Evolutionary conservation across 2,329 filamentous ascomycete genomes (phyloP).

Genomic region (Aureobasidium sp.): DNA sequence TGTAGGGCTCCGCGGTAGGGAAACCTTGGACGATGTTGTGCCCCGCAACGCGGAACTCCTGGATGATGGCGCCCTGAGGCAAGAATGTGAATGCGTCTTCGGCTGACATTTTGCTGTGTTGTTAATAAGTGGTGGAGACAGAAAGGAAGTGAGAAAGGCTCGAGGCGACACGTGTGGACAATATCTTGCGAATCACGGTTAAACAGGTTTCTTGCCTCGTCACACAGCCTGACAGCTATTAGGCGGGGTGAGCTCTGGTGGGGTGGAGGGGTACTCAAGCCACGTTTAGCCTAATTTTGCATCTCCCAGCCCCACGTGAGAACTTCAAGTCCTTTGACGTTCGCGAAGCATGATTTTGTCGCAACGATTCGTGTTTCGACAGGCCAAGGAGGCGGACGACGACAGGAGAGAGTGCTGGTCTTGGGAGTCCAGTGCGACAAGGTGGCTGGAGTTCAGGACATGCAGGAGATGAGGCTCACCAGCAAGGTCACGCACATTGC

Average conservation of each 20-base stretch:
- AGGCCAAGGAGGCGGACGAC: neutral
- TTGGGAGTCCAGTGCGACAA: neutral
- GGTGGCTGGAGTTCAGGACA: neutral
- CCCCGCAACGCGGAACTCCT: slow-evolving; percentile 68
- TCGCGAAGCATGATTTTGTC: neutral
- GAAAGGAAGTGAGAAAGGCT: neutral
- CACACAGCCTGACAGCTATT: neutral
- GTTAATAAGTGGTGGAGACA: neutral
- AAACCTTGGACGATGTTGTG: slow-evolving; percentile 87
- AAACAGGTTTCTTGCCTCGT: slow-evolving; percentile 1
- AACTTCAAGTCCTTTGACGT: neutral
- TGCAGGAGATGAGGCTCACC: neutral
- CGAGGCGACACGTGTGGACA: neutral
- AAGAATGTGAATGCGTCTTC: slow-evolving; percentile 52
- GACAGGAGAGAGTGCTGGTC: neutral
- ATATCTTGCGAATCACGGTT: slow-evolving; percentile 6
- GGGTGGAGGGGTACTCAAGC: slow-evolving; percentile 2
- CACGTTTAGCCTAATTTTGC: slow-evolving; percentile 6
- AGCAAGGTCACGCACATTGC: neutral
- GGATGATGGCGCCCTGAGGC: slow-evolving; percentile 68
- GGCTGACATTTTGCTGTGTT: slow-evolving; percentile 5
- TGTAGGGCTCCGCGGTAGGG: slow-evolving; percentile 65
- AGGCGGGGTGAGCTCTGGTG: slow-evolving; percentile 1
- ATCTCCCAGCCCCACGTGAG: neutral
- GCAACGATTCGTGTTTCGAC: no score